phyloP scores from a whole-genome alignment of 805 yeast species.

The Hanseniaspora lindneri region DNA sequence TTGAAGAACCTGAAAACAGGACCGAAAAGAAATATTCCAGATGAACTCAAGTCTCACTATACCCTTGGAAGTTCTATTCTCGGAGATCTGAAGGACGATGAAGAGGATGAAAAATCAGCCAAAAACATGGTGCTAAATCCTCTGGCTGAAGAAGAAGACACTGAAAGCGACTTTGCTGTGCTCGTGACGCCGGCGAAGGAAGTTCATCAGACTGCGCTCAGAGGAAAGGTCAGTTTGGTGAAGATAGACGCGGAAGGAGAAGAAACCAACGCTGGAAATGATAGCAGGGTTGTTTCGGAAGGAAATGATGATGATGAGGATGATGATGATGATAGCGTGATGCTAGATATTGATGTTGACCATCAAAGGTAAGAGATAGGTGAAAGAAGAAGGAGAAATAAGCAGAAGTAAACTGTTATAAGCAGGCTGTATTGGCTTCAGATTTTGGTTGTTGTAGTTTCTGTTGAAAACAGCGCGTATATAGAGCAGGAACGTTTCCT shows the following conservation, averaged over 20 bases:
- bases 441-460: too few relatives aligned
- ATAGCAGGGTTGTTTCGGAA: conserved; percentile 10
- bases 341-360: neutral
- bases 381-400: too few relatives aligned
- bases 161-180: conserved; percentile 38
- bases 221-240: conserved; percentile 33
- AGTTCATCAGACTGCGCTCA: conserved; percentile 21
- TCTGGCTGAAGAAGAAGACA: conserved; percentile 23
- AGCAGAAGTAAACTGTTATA: too few relatives aligned
- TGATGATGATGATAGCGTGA: conserved; percentile 17
- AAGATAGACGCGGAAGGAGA: conserved; percentile 24
- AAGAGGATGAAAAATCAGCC: neutral
- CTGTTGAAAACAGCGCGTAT: too few relatives aligned
- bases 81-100: conserved; percentile 29
- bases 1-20: conserved; percentile 15
- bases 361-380: too few relatives aligned
- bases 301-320: conserved; percentile 21
- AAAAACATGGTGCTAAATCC: too few relatives aligned
- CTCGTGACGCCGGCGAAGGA: conserved; percentile 10
- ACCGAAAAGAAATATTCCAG: conserved; percentile 14
- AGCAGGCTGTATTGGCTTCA: too few relatives aligned
- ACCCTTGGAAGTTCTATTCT: conserved; percentile 35
- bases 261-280: conserved; percentile 17
- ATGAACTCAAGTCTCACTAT: conserved; percentile 28
- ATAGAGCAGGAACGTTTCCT: too few relatives aligned